Base-by-base conservation (phyloP, 495 filamentous ascomycete genomes). In the Aspergillus leporis region DNA sequence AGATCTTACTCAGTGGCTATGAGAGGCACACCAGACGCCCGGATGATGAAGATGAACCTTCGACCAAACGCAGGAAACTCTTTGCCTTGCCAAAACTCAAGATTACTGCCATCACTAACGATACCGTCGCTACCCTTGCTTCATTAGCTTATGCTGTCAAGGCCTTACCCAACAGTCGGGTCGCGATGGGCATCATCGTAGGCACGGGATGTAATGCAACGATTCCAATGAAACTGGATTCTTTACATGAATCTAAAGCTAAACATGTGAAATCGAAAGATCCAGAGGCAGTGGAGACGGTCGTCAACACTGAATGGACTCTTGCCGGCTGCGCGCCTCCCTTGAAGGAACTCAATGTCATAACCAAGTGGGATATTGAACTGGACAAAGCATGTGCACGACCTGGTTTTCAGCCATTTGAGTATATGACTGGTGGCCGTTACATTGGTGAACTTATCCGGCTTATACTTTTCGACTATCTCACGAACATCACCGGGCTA, bases 271-370 rank as follows among this genome's bases (percentile, higher is more conserved):
- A 64, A 51, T 55, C 69, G 28, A 76, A 70, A 66, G 60, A 75
- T 30, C 66, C 76, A 0, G 79, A 62, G 10, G 81, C 80, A 4
- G 75, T 84, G 40, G 78, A 85, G 57, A 88, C 92, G 3, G 83
- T 92, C 0, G 82, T 94, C 43, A 94, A 95, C 72, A 95, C 91
- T 1, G 91, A 95, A 71, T 92, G 88, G 89, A 89, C 87, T 51
- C 92, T 95, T 59, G 85, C 83, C 4, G 91, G 91, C 8, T 83
- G 89, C 3, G 81, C 84, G 10, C 79, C 81, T 16, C 87, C 90
- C 3, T 74, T 95, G 9, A 73, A 77, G 21, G 83, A 85, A 38
- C 76, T 87, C 16, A 76, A 80, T 3, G 75, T 91, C 22, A 82
- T 86, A 45, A 92, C 84, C 10, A 80, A 78, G 51, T 93, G 90